A percentile compares a stretch with the other conserved stretches of the same genome.
These are phyloP conservation scores for Bonnemaisonia californica DNA, from an alignment of 31 red algal species.

Conservation along the genomic window DNA sequence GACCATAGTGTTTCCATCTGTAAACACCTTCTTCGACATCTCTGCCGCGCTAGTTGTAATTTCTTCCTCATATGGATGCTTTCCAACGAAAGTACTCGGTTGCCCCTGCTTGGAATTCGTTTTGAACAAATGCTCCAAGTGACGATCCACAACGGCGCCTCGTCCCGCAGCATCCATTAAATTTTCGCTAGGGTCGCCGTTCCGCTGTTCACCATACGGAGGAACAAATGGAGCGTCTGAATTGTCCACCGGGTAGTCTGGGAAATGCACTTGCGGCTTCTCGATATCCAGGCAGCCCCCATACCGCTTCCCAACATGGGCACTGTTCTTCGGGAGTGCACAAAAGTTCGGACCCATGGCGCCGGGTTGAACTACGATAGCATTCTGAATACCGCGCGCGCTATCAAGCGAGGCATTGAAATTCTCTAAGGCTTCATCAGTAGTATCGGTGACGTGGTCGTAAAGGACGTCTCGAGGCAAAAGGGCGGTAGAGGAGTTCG, in stretches of 20 bases:
- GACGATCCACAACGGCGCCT: constrained; percentile 17
- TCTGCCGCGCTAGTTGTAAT: constrained; percentile 31
- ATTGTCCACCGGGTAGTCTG: constrained; percentile 85
- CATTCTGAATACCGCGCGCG: constrained; percentile 41
- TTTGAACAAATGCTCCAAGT: constrained; percentile 40
- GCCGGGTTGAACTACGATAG: constrained; percentile 31
- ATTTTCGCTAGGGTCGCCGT: constrained; percentile 4
- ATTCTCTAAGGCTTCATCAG: constrained; percentile 57
- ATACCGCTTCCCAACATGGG: constrained; percentile 4
- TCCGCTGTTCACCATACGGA: constrained; percentile 4
- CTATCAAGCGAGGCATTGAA: constrained; percentile 40
- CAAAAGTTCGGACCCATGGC: constrained; percentile 5
- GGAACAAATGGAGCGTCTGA: constrained; percentile 73
- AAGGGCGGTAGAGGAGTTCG: neutral
- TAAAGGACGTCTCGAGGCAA: constrained; percentile 13
- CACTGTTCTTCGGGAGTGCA: neutral
- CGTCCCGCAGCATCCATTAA: neutral
- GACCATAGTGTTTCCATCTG: constrained; percentile 11
- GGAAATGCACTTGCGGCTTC: constrained; percentile 74
- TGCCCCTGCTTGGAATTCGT: constrained; percentile 27
- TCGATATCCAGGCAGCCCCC: constrained; percentile 42
- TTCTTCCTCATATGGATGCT: constrained; percentile 65
- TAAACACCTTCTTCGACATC: constrained; percentile 43
- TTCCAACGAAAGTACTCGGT: neutral
- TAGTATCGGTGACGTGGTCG: constrained; percentile 39